Base-by-base conservation (phyloP, 352 stramenopile genomes). In the Paralagenidium karlingii region DNA sequence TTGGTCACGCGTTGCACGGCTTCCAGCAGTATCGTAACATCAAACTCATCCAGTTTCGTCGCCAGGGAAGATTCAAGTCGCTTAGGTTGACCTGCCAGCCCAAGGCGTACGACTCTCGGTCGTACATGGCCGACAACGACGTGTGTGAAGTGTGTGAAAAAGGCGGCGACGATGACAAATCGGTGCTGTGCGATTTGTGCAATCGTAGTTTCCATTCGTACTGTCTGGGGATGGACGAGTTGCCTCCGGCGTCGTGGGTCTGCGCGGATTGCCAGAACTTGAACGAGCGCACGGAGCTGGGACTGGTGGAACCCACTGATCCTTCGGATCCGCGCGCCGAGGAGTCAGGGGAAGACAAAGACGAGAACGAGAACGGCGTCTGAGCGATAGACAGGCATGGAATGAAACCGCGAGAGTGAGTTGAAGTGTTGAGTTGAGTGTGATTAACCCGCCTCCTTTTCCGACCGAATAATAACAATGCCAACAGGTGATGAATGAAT, bases 11-110 rank as follows among this genome's bases (percentile, higher is more conserved):
- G 32, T 60, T 89, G 11, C 75, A 89, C 38, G 62, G 67, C 21
- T 89, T 85, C 43, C 71, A 89, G 45, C 47, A 78, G 38, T 89
- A 82, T 64, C 68, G 73, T 48, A 82, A 85, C 62, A 85, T 86
- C 51, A 89, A 89, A 53, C 49, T 83, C 39, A 43, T 85, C 12
- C 58, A 88, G 47, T n/a, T n/a, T n/a, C 47, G 64, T 36, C 78
- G 82, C 38, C 69, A 75, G 38, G n/a, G n/a, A n/a, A n/a, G n/a
- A n/a, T 77, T 73, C 13, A 44, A 83, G 41, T 13, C 11, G 11
- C 11, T 15, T 15, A 32, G 15, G 28, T 32, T 32, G 11, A 15
- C 28, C 15, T 11, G 11, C 11, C 11, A 32, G 15, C 11, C 11
- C 15, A 32, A 32, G 28, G 79, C 82, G 41, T 89, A 89, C 42